phyloP scores from a whole-genome alignment of 2,329 filamentous ascomycete genomes.

The Xylariaceae sp. region DNA sequence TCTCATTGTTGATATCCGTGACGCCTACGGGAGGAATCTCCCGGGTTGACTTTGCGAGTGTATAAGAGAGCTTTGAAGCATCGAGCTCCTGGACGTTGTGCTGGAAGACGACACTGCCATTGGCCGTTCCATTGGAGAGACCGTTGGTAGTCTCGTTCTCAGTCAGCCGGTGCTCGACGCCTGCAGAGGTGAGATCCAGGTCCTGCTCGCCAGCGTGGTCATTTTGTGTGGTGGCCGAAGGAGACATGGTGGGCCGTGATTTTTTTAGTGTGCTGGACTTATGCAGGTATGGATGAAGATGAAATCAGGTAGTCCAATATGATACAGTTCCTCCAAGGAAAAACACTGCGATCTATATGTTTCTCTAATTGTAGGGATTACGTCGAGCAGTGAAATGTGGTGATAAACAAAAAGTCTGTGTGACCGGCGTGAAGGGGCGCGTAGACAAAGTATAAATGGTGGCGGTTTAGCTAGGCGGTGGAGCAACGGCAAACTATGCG shows the following conservation, averaged over 20 bases:
- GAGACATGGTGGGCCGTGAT: conserved; percentile 41
- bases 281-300: neutral
- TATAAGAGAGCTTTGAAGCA: conserved; percentile 60
- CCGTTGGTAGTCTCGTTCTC: conserved; percentile 31
- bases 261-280: neutral
- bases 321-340: neutral
- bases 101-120: conserved; percentile 31
- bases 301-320: neutral
- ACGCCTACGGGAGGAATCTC: conserved; percentile 30
- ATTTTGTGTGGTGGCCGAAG: conserved; percentile 42
- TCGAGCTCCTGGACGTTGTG: conserved; percentile 59
- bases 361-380: neutral
- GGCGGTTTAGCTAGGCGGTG: conserved; percentile 4
- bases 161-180: conserved; percentile 49
- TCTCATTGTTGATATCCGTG: conserved; percentile 38
- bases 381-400: neutral
- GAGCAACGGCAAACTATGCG: conserved; percentile 8
- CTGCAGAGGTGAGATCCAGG: conserved; percentile 50
- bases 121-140: conserved; percentile 25
- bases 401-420: neutral
- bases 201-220: conserved; percentile 42
- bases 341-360: neutral
- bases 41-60: conserved; percentile 29
- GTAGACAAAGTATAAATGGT: conserved; percentile 18
- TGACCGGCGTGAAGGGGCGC: neutral